Percentiles rank a stretch among this genome's conserved stretches.
Evolutionary conservation across 176 grass and related monocot species (phyloP).

Genomic region (Lolium rigidum): DNA sequence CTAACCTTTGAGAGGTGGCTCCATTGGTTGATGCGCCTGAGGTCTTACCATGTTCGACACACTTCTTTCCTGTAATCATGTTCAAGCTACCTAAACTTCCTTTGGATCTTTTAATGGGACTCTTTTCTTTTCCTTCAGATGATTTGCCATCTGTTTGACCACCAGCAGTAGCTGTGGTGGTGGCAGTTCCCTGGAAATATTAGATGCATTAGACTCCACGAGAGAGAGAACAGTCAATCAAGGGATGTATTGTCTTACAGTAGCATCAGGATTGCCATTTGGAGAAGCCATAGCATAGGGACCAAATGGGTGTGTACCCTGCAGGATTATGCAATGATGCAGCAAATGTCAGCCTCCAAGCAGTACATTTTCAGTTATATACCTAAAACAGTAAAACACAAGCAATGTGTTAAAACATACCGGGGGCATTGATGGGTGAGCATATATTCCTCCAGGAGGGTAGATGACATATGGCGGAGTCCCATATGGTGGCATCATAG

Average conservation of each 20-base stretch:
- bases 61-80: conserved; percentile 86
- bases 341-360: conserved; percentile 32
- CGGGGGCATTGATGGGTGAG: conserved; percentile 86
- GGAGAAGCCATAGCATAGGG: conserved; percentile 68
- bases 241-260: conserved; percentile 64
- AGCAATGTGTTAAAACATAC: conserved; percentile 58
- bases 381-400: conserved; percentile 30
- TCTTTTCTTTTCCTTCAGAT: conserved; percentile 83
- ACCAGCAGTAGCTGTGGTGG: conserved; percentile 29
- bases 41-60: conserved; percentile 61
- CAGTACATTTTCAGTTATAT: conserved; percentile 34
- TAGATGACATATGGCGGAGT: conserved; percentile 90
- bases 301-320: conserved; percentile 88
- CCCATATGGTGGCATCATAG: conserved; percentile 88
- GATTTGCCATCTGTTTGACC: conserved; percentile 73
- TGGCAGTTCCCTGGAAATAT: conserved; percentile 57
- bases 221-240: conserved; percentile 23
- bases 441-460: conserved; percentile 89
- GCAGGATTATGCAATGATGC: conserved; percentile 40
- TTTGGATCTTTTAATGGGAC: conserved; percentile 82
- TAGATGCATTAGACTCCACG: conserved; percentile 42
- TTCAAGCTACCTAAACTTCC: conserved; percentile 98
- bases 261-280: conserved; percentile 74
- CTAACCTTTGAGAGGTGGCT: conserved; percentile 75
- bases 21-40: conserved; percentile 79